phyloP scores from a whole-genome alignment of 2,329 filamentous ascomycete genomes.

The Colletotrichum siamense region DNA sequence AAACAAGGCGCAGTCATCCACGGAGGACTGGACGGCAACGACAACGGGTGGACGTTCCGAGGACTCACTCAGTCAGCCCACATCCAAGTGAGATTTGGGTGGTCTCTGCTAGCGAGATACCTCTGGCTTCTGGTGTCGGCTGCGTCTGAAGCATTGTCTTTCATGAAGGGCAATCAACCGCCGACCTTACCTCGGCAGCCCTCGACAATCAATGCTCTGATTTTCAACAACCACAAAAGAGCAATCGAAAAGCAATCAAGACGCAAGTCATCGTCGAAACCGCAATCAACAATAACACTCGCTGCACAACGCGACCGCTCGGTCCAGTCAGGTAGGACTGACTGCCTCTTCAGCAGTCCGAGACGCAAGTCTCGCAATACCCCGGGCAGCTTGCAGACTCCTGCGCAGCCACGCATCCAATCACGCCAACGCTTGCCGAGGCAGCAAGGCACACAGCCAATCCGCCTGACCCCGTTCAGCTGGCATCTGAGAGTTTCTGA shows the following conservation, averaged over 20 bases:
- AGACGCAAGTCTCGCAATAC: slow-evolving; percentile 3
- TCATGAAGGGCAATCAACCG: background rate
- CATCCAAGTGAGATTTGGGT: background rate
- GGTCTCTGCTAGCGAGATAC: background rate
- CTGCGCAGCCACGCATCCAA: background rate
- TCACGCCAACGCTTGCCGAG: background rate
- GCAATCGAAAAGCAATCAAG: background rate
- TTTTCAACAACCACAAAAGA: background rate
- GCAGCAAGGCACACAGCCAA: slow-evolving; percentile 11
- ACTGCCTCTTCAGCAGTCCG: background rate
- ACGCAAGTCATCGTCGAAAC: background rate
- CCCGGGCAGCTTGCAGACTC: background rate
- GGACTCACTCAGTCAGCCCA: background rate
- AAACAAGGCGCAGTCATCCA: background rate
- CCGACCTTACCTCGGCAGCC: background rate
- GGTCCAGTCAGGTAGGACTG: background rate
- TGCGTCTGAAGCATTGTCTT: background rate
- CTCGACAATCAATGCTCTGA: background rate
- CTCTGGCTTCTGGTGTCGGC: background rate
- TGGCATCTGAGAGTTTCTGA: background rate
- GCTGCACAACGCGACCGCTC: background rate
- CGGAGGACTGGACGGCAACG: background rate
- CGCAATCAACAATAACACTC: background rate
- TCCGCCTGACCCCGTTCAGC: background rate
- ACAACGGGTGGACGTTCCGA: background rate